A percentile compares a stretch with the other conserved stretches of the same genome.
phyloP scores from a whole-genome alignment of 2,329 filamentous ascomycete genomes.

The Cryphonectria parasitica region DNA sequence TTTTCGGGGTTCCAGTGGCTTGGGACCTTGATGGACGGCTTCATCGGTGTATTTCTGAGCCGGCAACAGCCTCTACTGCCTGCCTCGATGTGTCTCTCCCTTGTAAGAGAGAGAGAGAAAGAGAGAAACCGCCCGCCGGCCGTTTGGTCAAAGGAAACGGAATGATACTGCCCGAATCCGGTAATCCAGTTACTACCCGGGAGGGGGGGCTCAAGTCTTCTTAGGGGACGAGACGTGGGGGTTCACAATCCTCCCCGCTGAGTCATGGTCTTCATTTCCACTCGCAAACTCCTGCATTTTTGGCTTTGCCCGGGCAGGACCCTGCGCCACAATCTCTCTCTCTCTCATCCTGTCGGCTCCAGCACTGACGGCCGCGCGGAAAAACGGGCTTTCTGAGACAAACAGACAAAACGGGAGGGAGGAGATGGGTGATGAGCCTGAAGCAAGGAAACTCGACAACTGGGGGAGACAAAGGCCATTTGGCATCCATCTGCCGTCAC shows the following conservation, averaged over 20 bases:
- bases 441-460: constrained; percentile 7
- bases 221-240: constrained; percentile 10
- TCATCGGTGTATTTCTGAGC: constrained; percentile 10
- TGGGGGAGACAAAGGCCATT: background rate
- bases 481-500: background rate
- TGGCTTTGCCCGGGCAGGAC: constrained; percentile 7
- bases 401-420: background rate
- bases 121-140: background rate
- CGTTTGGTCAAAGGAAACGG: constrained; percentile 8
- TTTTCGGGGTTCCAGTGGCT: constrained; percentile 2
- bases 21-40: constrained; percentile 8
- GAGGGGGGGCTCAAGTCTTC: background rate
- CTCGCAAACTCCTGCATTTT: background rate
- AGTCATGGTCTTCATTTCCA: background rate
- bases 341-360: constrained; percentile 10
- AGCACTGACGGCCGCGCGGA: constrained; percentile 3
- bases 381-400: background rate
- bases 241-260: constrained; percentile 1
- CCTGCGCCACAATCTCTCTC: constrained; percentile 11
- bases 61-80: constrained; percentile 2
- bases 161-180: constrained; percentile 11
- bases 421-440: constrained; percentile 6
- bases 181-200: background rate
- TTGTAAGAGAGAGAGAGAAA: background rate
- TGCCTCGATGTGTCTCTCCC: background rate